Base-by-base conservation (phyloP, 148 eudicot genomes). In the Nepenthes mirabilis region DNA sequence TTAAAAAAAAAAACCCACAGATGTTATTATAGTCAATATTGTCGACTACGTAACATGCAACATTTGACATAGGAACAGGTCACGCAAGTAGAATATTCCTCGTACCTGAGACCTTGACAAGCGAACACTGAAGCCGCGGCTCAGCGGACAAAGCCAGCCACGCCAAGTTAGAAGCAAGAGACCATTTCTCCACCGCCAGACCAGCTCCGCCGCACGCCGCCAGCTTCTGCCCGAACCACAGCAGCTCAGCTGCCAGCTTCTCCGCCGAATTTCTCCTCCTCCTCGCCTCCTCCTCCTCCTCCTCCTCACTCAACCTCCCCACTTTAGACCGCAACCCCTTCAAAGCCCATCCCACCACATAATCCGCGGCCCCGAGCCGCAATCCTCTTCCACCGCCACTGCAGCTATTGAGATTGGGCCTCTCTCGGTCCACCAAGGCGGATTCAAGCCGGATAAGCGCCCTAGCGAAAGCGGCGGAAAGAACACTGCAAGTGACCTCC, bases 171-270 rank as follows among this genome's bases (percentile, higher is more conserved):
- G 71, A 48, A 70, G 87, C 83, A 66, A 66, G 62, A 32, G 81
- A 85, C 96, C 94, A 89, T 69, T 62, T 75, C 32, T 60, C 59
- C 4, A 89, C 85, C 6, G 74, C 94, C 55, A 70, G 82, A 33
- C 65, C 82, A 14, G 57, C 87, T 3, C 85, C 79, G 23, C 90
- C 87, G 59, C 85, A 79, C 55, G 73, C 80, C 58, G 71, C 82
- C 85, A 85, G 58, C 71, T 83, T 86, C 72, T 74, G 64, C 9
- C 80, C 83, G 68, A 89, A 47, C 96, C 96, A 86, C 11, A 83
- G 66, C 66, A 81, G 14, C 81, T 89, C 96, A 6, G 93, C 96
- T 47, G 87, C 85, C 68, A 72, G 65, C 80, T 85, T 89, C 76
- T 85, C 93, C 2, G 82, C 83, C 65, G 75, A 75, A 7, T 36